Percentiles rank a stretch among this genome's conserved stretches.
Conservation (phyloP, 805 yeast species). For the Cyberlindnera misumaiensis region DNA sequence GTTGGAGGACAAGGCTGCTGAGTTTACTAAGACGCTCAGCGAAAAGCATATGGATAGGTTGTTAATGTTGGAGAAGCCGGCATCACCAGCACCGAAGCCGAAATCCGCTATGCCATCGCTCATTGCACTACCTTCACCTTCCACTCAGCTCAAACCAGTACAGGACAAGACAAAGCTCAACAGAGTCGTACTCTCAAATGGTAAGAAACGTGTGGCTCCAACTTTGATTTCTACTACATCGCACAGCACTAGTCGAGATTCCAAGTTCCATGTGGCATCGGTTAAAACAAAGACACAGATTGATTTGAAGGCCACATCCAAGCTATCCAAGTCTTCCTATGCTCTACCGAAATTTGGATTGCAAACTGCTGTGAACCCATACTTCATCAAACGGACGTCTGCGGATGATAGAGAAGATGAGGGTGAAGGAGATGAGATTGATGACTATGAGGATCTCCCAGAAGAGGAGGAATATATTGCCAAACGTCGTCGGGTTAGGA, state of each 20-base stretch:
- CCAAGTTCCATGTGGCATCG: slow-evolving; percentile 12
- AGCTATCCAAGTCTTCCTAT: slow-evolving; percentile 39
- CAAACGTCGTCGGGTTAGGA: slow-evolving; percentile 29
- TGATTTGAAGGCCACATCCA: slow-evolving; percentile 1
- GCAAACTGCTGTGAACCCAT: slow-evolving; percentile 57
- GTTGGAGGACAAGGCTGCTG: slow-evolving; percentile 58
- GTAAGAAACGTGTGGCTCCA: slow-evolving; percentile 72
- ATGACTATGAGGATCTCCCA: slow-evolving; percentile 36
- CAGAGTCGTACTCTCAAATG: slow-evolving; percentile 64
- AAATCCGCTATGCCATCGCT: slow-evolving; percentile 1
- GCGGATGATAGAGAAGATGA: slow-evolving; percentile 20
- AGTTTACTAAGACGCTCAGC: slow-evolving; percentile 24
- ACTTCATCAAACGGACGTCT: slow-evolving; percentile 29
- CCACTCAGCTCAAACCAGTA: slow-evolving; percentile 16
- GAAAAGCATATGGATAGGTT: slow-evolving; percentile 35
- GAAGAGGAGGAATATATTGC: slow-evolving; percentile 33
- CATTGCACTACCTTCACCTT: slow-evolving; percentile 1
- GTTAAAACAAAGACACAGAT: slow-evolving; percentile 6
- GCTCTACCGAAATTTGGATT: slow-evolving; percentile 58
- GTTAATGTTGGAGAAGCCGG: slow-evolving; percentile 27
- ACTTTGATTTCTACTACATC: slow-evolving; percentile 45
- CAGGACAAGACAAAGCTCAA: slow-evolving; percentile 20
- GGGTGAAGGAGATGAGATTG: slow-evolving; percentile 23
- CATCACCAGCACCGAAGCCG: slow-evolving; percentile 5
- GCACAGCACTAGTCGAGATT: slow-evolving; percentile 15